These are phyloP conservation scores for Linderina pennispora DNA, from an alignment of 192 early-diverging fungal genomes.

Conservation along the genomic window DNA sequence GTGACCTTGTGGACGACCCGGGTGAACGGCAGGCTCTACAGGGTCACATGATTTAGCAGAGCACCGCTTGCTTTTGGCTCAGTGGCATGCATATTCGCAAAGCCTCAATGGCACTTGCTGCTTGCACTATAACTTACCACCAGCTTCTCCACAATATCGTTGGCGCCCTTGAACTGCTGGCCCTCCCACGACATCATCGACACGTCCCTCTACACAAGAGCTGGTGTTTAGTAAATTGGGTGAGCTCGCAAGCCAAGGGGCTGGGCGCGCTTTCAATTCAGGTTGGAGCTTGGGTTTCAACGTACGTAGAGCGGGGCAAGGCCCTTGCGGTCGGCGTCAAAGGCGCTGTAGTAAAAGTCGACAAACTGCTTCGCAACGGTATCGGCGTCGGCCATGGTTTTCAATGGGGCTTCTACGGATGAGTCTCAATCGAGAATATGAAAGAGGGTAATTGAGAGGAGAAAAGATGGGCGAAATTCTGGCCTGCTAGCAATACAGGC, in stretches of 20 bases:
- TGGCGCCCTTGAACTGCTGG: slow-evolving; percentile 51
- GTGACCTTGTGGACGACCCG: slow-evolving; percentile 65
- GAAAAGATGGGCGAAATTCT: too few species aligned
- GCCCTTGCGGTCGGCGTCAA: slow-evolving; percentile 62
- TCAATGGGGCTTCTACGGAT: not conserved
- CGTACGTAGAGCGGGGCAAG: slow-evolving; percentile 80
- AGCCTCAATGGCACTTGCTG: slow-evolving; percentile 29
- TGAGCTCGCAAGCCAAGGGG: not conserved
- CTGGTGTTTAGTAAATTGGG: not conserved
- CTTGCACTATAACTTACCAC: slow-evolving; percentile 49
- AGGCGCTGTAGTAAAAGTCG: slow-evolving; percentile 83
- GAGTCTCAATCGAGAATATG: too few species aligned
- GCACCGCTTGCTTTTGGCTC: not conserved
- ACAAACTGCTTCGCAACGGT: slow-evolving; percentile 66
- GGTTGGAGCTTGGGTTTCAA: too few species aligned
- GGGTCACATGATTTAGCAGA: not conserved
- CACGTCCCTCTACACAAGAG: slow-evolving; percentile 53
- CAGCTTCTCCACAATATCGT: slow-evolving; percentile 72
- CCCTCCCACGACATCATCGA: slow-evolving; percentile 92
- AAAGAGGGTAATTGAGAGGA: too few species aligned
- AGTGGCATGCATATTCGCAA: too few species aligned
- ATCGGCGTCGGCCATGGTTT: slow-evolving; percentile 4
- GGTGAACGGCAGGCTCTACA: slow-evolving; percentile 66
- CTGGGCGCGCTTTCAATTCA: too few species aligned
- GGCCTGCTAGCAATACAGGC: too few species aligned